Base-by-base conservation (phyloP, 768 basidiomycete genomes). In the Trametes elegans region DNA sequence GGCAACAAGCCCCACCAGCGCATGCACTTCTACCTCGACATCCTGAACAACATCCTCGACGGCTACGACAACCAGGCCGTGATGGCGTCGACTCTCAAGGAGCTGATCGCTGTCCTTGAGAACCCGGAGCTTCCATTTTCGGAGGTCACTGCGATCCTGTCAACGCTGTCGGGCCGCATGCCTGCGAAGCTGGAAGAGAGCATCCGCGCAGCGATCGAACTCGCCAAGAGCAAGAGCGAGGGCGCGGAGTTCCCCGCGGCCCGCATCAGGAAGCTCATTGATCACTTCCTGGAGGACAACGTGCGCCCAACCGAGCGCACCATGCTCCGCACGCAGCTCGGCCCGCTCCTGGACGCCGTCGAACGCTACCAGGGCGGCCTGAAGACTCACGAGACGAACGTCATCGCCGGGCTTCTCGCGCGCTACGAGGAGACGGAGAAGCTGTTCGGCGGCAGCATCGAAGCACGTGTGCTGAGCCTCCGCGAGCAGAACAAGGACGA, bases 1-100 rank as follows among this genome's bases (percentile, higher is more conserved):
- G 95, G 94, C 41, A 89, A 81, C 74, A 96, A 94, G 74, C 82
- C 93, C 34, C 87, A 97, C 68, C 97, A 99, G 70, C 84, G 83
- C 55, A 83, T 93, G 54, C 76, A 81, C 49, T 82, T 83, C 62
- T 88, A 87, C 73, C 74, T 88, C 49, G 80, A 82, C 59, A 79
- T 88, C 51, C 79, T 99, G 48, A 83, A 86, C 69, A 93, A 98
- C 73, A 95, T 97, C 63, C 80, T 99, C 57, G 90, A 93, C 53
- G 97, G 97, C 32, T 99, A 88, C 72, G 97, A 99, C 73, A 98
- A 98, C 74, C 91, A 93, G 66, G 87, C 93, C 5, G 78, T 90
- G 61, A 93, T 98, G 89, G 78, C 80, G 18, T 73, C 85, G 5
- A 91, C 92, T 10, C 77, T 98, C 66, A 95, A 93, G 70, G 88